These are phyloP conservation scores for Wickerhamomyces pijperi DNA, from an alignment of 805 yeast genomes.

Conservation along the genomic window DNA sequence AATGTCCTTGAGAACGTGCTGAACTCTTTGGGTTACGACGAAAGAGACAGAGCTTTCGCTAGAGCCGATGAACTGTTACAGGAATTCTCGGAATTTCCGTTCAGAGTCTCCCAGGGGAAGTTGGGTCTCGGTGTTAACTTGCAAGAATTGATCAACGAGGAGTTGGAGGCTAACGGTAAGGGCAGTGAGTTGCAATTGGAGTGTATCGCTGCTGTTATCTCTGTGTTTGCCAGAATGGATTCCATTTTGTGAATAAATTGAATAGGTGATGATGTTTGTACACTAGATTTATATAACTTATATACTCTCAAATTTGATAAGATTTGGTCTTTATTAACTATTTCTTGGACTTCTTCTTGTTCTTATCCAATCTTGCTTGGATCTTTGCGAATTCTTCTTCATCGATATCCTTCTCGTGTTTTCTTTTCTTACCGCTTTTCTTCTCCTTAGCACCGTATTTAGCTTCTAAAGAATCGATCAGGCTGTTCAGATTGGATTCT, in stretches of 20 bases:
- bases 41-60: conserved; percentile 82
- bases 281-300: no score
- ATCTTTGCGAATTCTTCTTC: conserved; percentile 41
- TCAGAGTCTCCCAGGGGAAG: conserved; percentile 45
- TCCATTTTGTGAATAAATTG: conserved; percentile 45
- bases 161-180: conserved; percentile 26
- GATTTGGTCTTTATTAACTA: no score
- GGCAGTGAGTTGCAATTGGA: conserved; percentile 61
- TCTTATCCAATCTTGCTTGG: conserved; percentile 27
- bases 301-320: no score
- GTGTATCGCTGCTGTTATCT: conserved; percentile 83
- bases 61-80: conserved; percentile 87
- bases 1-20: conserved; percentile 89
- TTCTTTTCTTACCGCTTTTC: conserved; percentile 19
- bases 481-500: conserved; percentile 29
- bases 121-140: conserved; percentile 67
- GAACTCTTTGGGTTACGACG: conserved; percentile 66
- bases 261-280: no score
- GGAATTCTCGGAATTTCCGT: conserved; percentile 82
- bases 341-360: conserved; percentile 2
- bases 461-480: conserved; percentile 35
- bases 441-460: conserved; percentile 32
- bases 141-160: conserved; percentile 31
- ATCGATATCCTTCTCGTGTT: conserved; percentile 24
- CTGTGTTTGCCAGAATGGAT: conserved; percentile 88